phyloP scores from a whole-genome alignment of 148 eudicot species.

The Camellia sinensis region DNA sequence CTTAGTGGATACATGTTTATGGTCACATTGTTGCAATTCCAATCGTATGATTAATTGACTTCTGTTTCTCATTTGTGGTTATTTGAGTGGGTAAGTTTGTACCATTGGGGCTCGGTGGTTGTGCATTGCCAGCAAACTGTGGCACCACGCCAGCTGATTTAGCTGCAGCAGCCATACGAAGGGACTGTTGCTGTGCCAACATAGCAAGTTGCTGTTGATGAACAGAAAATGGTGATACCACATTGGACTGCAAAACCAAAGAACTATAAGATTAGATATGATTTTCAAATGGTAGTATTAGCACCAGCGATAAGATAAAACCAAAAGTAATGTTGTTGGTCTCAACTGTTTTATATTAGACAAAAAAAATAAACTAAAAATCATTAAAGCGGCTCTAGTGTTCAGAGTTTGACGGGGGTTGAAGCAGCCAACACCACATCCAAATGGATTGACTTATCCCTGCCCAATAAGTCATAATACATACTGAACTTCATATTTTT shows the following conservation, averaged over 20 bases:
- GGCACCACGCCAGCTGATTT: constrained; percentile 58
- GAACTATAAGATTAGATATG: background rate
- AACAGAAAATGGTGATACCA: constrained; percentile 73
- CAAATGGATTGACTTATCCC: no score
- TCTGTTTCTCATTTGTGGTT: no score
- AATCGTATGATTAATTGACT: no score
- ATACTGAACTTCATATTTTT: no score
- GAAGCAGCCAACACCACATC: no score
- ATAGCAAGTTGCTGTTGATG: constrained; percentile 30
- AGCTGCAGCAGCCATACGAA: constrained; percentile 89
- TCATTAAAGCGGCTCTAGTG: no score
- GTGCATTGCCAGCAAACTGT: constrained; percentile 42
- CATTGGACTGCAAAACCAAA: constrained; percentile 59
- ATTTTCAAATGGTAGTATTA: background rate
- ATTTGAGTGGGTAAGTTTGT: constrained; percentile 53
- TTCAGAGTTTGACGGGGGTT: no score
- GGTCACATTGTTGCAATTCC: no score
- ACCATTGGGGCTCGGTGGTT: constrained; percentile 51
- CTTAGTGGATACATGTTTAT: no score
- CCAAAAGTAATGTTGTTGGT: background rate
- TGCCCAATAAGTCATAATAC: no score
- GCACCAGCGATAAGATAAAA: background rate
- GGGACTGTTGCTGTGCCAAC: constrained; percentile 88
- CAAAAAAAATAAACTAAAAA: background rate
- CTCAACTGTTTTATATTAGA: background rate